Conservation (phyloP, 2,329 filamentous ascomycete species). For the Aspergillus sp. region DNA sequence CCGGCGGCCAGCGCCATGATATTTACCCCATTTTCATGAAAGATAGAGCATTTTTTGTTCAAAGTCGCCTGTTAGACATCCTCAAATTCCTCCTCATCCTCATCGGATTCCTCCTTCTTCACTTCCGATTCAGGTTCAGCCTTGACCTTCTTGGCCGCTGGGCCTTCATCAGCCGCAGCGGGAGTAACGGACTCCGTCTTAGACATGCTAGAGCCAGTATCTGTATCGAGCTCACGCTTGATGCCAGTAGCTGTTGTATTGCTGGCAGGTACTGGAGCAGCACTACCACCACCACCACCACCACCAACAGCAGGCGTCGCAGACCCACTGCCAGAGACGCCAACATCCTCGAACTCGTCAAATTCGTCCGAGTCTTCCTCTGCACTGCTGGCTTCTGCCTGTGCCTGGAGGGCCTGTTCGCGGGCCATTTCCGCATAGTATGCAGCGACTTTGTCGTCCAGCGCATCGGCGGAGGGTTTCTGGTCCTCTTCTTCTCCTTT, state of each 20-base stretch:
- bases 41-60: too few relatives aligned
- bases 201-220: slow-evolving; percentile 34
- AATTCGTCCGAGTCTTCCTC: slow-evolving; percentile 36
- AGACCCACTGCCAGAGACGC: slow-evolving; percentile 31
- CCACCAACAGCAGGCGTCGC: slow-evolving; percentile 25
- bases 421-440: slow-evolving; percentile 42
- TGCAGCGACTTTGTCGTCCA: slow-evolving; percentile 42
- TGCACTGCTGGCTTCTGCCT: slow-evolving; percentile 35
- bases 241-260: slow-evolving; percentile 21
- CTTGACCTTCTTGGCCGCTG: slow-evolving; percentile 39
- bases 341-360: slow-evolving; percentile 42
- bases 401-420: slow-evolving; percentile 36
- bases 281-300: slow-evolving; percentile 10
- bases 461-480: slow-evolving; percentile 35
- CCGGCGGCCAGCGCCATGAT: too few relatives aligned
- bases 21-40: too few relatives aligned
- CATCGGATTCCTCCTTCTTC: slow-evolving; percentile 37
- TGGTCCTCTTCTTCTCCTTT: slow-evolving; percentile 38
- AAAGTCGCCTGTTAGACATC: slow-evolving; percentile 25
- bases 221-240: slow-evolving; percentile 34
- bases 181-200: slow-evolving; percentile 32
- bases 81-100: slow-evolving; percentile 41
- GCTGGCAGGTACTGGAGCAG: slow-evolving; percentile 23
- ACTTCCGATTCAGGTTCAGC: slow-evolving; percentile 23
- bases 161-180: slow-evolving; percentile 32